Evolutionary conservation across 1,139 yeast species (phyloP).

Genomic region (Debaryomycetaceae sp.): DNA sequence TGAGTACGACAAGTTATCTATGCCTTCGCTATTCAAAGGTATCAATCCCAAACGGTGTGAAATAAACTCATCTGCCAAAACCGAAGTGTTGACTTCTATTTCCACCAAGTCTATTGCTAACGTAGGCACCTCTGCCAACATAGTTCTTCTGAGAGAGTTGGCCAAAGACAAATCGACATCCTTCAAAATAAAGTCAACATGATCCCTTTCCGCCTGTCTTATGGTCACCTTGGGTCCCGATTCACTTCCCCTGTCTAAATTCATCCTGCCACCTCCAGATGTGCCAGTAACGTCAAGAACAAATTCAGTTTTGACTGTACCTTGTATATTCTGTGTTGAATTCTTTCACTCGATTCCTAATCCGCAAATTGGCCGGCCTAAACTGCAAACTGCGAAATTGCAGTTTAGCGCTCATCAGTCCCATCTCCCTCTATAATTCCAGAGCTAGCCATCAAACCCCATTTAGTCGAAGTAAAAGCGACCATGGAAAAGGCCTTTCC

Average conservation of each 20-base stretch:
- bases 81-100: conserved; percentile 88
- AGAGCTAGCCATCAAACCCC: no score
- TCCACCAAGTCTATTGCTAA: conserved; percentile 94
- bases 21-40: conserved; percentile 82
- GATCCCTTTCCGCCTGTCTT: conserved; percentile 78
- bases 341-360: not conserved
- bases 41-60: conserved; percentile 90
- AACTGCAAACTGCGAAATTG: not conserved
- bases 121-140: conserved; percentile 96
- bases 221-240: conserved; percentile 78
- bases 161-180: conserved; percentile 91
- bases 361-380: conserved; percentile 1
- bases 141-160: conserved; percentile 84
- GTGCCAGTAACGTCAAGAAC: not conserved
- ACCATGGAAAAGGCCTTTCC: not conserved
- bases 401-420: conserved; percentile 2
- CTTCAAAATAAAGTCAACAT: conserved; percentile 83
- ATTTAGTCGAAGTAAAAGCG: not conserved
- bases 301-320: no score
- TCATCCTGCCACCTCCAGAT: conserved; percentile 19
- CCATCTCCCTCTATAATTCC: not conserved
- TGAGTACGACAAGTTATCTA: conserved; percentile 75
- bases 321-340: not conserved
- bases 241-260: conserved; percentile 33
- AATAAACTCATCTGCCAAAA: conserved; percentile 92